Conservation (phyloP, 2,329 filamentous ascomycete genomes). For the Claviceps fusiformis region DNA sequence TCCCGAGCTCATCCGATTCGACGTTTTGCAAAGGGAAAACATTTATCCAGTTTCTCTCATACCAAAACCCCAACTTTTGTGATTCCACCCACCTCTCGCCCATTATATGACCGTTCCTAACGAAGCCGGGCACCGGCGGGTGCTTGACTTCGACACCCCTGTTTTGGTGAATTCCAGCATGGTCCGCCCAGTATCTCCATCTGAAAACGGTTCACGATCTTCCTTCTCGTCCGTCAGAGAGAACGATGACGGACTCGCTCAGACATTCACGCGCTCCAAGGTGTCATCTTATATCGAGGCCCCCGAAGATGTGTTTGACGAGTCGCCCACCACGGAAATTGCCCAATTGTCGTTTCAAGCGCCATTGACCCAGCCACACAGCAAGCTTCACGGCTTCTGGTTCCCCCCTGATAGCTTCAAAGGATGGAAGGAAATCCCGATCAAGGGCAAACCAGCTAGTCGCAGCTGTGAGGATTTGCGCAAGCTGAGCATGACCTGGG, state of each 20-base stretch:
- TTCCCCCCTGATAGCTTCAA: conserved; percentile 44
- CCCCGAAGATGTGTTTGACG: conserved; percentile 38
- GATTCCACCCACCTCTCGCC: neutral
- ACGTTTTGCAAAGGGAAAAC: neutral
- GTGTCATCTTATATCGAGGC: conserved; percentile 42
- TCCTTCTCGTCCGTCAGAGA: conserved; percentile 52
- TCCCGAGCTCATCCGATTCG: neutral
- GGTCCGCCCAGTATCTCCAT: conserved; percentile 23
- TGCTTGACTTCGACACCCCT: conserved; percentile 21
- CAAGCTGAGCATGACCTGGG: conserved; percentile 41
- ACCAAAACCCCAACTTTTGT: neutral
- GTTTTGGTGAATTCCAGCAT: conserved; percentile 23
- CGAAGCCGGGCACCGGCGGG: conserved; percentile 15
- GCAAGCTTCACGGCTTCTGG: conserved; percentile 44
- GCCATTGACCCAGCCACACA: conserved; percentile 41
- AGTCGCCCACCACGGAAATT: conserved; percentile 29
- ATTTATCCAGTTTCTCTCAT: too few species aligned
- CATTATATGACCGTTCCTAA: conserved; percentile 16
- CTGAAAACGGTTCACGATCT: conserved; percentile 30
- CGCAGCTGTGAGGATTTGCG: conserved; percentile 48
- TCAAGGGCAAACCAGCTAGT: conserved; percentile 45
- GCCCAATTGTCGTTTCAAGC: conserved; percentile 33
- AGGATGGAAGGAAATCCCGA: conserved; percentile 49
- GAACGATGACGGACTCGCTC: conserved; percentile 43
- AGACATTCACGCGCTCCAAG: conserved; percentile 51